phyloP scores from a whole-genome alignment of 176 grass and related monocot species.

The Phoenix roebelenii region DNA sequence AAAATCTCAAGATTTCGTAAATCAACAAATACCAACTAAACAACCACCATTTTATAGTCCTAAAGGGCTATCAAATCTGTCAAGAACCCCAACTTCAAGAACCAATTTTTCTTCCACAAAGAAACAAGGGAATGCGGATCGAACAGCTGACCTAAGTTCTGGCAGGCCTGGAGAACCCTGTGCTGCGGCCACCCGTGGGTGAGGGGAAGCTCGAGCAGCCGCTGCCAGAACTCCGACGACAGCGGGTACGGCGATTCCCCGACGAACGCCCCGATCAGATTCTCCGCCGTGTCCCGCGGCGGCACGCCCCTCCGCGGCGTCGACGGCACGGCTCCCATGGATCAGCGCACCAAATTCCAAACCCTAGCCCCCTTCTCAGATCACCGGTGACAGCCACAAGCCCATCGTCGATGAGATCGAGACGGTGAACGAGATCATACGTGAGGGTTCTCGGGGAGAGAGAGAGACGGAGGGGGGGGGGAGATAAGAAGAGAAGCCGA shows the following conservation, averaged over 20 bases:
- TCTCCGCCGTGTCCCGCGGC: slow-evolving; percentile 44
- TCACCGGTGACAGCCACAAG: slow-evolving; percentile 12
- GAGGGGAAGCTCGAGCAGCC: slow-evolving; percentile 88
- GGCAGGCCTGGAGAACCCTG: slow-evolving; percentile 84
- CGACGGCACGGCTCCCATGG: slow-evolving; percentile 89
- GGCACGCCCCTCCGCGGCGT: slow-evolving; percentile 38
- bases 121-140: background rate
- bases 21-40: no score
- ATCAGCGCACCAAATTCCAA: slow-evolving; percentile 6
- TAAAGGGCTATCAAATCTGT: no score
- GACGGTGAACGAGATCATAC: slow-evolving; percentile 8
- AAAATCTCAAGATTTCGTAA: no score
- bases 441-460: no score
- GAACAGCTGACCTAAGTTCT: slow-evolving; percentile 57
- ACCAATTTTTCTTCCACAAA: background rate
- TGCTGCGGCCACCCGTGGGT: slow-evolving; percentile 81
- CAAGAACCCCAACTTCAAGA: no score
- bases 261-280: slow-evolving; percentile 78
- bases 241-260: slow-evolving; percentile 57
- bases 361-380: background rate
- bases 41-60: no score
- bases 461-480: no score
- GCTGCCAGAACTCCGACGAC: slow-evolving; percentile 89
- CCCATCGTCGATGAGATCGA: slow-evolving; percentile 12
- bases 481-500: background rate